Evolutionary conservation across 305 asterid genomes (phyloP).

Genomic region (Lippia alba): DNA sequence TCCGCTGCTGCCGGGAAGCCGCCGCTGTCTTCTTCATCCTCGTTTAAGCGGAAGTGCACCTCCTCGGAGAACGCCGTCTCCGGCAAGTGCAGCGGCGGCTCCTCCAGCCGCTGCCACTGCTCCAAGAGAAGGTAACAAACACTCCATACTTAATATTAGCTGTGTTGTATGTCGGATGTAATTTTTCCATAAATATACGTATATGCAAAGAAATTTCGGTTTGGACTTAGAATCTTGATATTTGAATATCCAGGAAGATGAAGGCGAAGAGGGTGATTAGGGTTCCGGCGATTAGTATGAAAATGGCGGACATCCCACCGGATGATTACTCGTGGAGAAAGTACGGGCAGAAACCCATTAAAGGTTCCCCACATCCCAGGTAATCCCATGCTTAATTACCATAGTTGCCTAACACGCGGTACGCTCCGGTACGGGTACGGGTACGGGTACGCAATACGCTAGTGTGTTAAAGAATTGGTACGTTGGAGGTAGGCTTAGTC

Average conservation of each 20-base stretch:
- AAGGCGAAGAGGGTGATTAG: conserved; percentile 67
- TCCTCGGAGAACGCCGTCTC: conserved; percentile 69
- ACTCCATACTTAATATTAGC: too few species aligned
- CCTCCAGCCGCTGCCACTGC: conserved; percentile 80
- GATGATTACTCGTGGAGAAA: conserved; percentile 98
- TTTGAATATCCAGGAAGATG: conserved; percentile 50
- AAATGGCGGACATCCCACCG: conserved; percentile 88
- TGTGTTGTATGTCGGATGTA: too few species aligned
- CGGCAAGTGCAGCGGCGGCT: conserved; percentile 78
- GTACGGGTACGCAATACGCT: too few species aligned
- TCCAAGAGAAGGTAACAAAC: conserved; percentile 65
- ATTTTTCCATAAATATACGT: background rate
- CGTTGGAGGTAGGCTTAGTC: too few species aligned
- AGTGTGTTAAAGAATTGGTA: too few species aligned
- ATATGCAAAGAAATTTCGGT: background rate
- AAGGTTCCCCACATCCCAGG: conserved; percentile 99
- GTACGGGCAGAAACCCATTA: conserved; percentile 96
- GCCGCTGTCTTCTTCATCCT: conserved; percentile 68
- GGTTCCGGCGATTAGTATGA: conserved; percentile 96
- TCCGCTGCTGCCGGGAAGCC: conserved; percentile 72
- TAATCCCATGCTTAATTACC: conserved; percentile 24
- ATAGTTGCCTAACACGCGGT: too few species aligned
- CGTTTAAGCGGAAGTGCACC: conserved; percentile 69
- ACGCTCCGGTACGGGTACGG: too few species aligned
- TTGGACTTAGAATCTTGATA: background rate